phyloP scores from a whole-genome alignment of 1,284 basidiomycete genomes.

The Trametes pubescens region DNA sequence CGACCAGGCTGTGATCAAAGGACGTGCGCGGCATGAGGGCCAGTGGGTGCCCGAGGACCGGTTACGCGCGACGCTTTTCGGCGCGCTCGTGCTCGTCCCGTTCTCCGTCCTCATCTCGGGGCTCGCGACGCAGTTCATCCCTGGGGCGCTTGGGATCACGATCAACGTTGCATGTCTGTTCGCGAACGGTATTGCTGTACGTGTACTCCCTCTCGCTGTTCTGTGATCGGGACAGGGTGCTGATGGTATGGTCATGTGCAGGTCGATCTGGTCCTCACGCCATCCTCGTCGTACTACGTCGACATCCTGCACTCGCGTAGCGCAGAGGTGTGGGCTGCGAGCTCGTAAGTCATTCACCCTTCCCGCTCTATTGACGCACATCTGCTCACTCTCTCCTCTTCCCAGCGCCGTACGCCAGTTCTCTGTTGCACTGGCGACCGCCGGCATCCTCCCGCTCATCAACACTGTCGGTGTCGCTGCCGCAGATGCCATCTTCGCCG shows the following conservation, averaged over 20 bases:
- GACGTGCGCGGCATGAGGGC: slow-evolving; percentile 56
- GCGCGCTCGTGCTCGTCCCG: slow-evolving; percentile 54
- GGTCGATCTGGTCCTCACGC: slow-evolving; percentile 58
- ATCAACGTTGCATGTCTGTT: slow-evolving; percentile 54
- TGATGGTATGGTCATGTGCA: slow-evolving; percentile 27
- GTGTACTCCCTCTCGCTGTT: slow-evolving; percentile 30
- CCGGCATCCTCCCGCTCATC: slow-evolving; percentile 59
- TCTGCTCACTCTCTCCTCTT: neutral
- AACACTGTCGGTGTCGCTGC: slow-evolving; percentile 59
- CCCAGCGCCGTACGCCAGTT: slow-evolving; percentile 52
- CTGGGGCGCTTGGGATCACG: slow-evolving; percentile 49
- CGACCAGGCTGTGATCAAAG: slow-evolving; percentile 57
- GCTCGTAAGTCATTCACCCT: slow-evolving; percentile 41
- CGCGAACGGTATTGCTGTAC: slow-evolving; percentile 58
- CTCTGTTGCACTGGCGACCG: slow-evolving; percentile 48
- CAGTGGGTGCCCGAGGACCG: slow-evolving; percentile 68
- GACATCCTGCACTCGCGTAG: slow-evolving; percentile 61
- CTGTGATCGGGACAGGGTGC: too few species aligned
- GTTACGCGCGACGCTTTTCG: slow-evolving; percentile 56
- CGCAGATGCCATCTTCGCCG: slow-evolving; percentile 57
- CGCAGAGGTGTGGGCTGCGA: slow-evolving; percentile 60
- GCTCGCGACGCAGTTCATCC: slow-evolving; percentile 48
- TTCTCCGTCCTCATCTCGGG: slow-evolving; percentile 46
- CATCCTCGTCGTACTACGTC: slow-evolving; percentile 62
- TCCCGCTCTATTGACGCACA: neutral